Evolutionary conservation across 192 early-diverging fungal genomes (phyloP).

Genomic region (Coemansia sp.): DNA sequence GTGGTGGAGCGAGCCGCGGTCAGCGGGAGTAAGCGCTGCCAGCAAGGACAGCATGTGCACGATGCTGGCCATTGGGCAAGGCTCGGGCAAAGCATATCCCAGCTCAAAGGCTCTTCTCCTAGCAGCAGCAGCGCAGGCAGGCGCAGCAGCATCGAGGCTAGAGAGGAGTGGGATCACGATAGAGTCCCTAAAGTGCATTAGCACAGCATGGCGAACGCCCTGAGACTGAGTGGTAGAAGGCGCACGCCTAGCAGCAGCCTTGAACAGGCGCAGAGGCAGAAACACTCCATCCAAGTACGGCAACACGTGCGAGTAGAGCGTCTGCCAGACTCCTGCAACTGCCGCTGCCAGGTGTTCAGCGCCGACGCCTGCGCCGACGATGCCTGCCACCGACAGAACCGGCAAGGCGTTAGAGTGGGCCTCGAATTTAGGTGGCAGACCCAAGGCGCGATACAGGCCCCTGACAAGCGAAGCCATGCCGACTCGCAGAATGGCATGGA

Average conservation of each 20-base stretch:
- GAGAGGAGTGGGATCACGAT: slow-evolving; percentile 31
- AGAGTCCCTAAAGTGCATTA: slow-evolving; percentile 35
- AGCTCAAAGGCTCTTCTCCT: not conserved
- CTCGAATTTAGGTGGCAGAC: slow-evolving; percentile 34
- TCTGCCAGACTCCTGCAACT: slow-evolving; percentile 74
- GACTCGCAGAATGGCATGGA: slow-evolving; percentile 29
- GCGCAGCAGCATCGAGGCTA: slow-evolving; percentile 13
- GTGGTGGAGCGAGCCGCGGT: slow-evolving; percentile 30
- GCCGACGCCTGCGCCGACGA: slow-evolving; percentile 61
- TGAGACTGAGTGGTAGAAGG: not conserved
- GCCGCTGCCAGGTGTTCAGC: slow-evolving; percentile 66
- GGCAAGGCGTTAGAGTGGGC: not conserved
- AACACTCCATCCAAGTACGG: slow-evolving; percentile 87
- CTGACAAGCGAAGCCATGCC: slow-evolving; percentile 47
- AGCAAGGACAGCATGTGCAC: slow-evolving; percentile 42
- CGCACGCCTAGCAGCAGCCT: not conserved
- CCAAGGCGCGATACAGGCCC: slow-evolving; percentile 17
- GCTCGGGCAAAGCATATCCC: not conserved
- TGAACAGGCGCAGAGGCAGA: slow-evolving; percentile 59
- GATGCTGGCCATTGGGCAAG: not conserved
- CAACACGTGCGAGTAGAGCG: slow-evolving; percentile 75
- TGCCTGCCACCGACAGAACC: slow-evolving; percentile 19
- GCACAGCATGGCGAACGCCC: slow-evolving; percentile 21
- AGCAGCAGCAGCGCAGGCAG: slow-evolving; percentile 30
- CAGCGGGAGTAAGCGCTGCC: slow-evolving; percentile 25